Evolutionary conservation across 2,329 filamentous ascomycete genomes (phyloP), one percentile per base, ranked within the genome.

Genomic region (Ophiostoma quercus): DNA sequence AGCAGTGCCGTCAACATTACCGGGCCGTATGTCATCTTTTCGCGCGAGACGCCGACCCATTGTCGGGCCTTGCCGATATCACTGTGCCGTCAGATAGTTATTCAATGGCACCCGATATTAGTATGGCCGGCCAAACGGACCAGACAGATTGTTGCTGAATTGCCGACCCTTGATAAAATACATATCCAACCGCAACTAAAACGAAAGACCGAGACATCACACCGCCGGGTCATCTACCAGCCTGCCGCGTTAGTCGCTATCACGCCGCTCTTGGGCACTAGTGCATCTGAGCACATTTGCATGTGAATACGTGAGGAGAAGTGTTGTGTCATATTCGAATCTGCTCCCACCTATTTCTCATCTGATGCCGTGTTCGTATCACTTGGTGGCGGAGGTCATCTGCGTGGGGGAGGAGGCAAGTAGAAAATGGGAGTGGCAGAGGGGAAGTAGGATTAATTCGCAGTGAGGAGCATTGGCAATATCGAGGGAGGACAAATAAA

Each of bases 341-440:
- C 39, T 14, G 12, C n/a, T 57, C 7, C 51, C 22, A 4, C 51
- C 7, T 54, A 47, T 19, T 16, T 57, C 51, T 14, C 11, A 57
- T 32, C 25, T 25, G 57, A 57, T 62, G 57, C 57, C 57, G 57
- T 62, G 57, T 62, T 62, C 57, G 57, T 62, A 62, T 62, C 16
- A 47, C 22, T 25, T 57, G 9, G 39, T 62, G 25, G 57, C 57
- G 4, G 11, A 29, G 14, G 25, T 34, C 57, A 62, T 62, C 7
- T 62, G 25, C 51, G 51, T 57, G 22, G 22, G 51, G 51, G n/a
- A 57, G 51, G 9, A 25, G 51, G 22, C n/a, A 57, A 57, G 51
- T 57, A 9, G 51, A 57, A 57, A 57, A 57, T 57, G 9, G n/a
- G 9, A 57, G 22, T 57, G 51, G 4, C 11, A 25, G 54, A 12